phyloP scores from a whole-genome alignment of 2,329 filamentous ascomycete species.

The Venturia asperata region DNA sequence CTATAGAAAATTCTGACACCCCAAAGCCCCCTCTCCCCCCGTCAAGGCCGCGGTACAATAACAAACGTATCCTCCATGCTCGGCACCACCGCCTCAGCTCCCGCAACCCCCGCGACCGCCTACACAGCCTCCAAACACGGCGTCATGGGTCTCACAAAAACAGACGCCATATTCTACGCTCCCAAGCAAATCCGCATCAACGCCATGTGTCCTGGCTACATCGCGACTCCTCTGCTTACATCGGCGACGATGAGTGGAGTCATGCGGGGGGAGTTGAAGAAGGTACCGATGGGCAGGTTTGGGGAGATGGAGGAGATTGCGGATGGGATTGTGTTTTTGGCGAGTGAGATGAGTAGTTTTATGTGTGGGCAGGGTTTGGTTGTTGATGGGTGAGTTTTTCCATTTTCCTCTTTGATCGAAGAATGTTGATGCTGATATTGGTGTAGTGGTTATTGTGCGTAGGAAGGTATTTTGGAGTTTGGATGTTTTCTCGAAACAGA shows the following conservation, averaged over 20 bases:
- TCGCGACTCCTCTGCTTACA: slow-evolving; percentile 38
- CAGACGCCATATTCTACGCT: slow-evolving; percentile 49
- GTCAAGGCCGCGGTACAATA: slow-evolving; percentile 44
- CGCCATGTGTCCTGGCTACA: slow-evolving; percentile 50
- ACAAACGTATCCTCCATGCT: slow-evolving; percentile 50
- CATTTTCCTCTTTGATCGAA: not conserved
- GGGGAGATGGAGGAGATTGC: slow-evolving; percentile 47
- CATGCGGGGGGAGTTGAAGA: slow-evolving; percentile 36
- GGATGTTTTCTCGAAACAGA: no score
- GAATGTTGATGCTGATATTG: not conserved
- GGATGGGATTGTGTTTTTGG: slow-evolving; percentile 46
- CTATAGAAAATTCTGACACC: slow-evolving; percentile 22
- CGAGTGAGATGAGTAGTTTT: slow-evolving; percentile 47
- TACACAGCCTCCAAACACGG: slow-evolving; percentile 50
- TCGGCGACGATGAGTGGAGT: slow-evolving; percentile 24
- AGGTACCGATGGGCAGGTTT: slow-evolving; percentile 44
- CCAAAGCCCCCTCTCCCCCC: slow-evolving; percentile 22
- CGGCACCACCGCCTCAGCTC: slow-evolving; percentile 39
- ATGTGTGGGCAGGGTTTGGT: slow-evolving; percentile 45
- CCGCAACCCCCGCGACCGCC: slow-evolving; percentile 36
- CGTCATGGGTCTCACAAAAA: slow-evolving; percentile 47
- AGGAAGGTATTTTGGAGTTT: not conserved
- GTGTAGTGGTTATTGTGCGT: slow-evolving; percentile 9
- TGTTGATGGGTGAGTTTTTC: slow-evolving; percentile 37
- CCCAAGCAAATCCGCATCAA: slow-evolving; percentile 50